Evolutionary conservation across 495 filamentous ascomycete genomes (phyloP).

Genomic region (Rostrohypoxylon terebratum): DNA sequence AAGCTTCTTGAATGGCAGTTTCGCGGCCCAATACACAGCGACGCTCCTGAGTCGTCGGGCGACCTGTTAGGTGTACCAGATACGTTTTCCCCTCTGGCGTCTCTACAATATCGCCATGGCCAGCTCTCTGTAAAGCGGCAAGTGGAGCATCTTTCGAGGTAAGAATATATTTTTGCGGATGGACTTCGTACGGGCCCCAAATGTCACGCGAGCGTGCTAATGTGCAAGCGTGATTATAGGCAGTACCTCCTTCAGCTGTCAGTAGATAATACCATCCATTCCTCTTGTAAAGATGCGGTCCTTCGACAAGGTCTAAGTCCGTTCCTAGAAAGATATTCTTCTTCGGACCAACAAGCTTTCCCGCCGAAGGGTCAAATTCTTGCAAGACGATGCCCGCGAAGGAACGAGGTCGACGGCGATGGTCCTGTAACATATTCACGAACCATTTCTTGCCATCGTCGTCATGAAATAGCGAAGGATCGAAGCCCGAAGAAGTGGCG

Average conservation of each 20-base stretch:
- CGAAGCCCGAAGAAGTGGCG: slow-evolving; percentile 66
- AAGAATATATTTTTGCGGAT: slow-evolving; percentile 61
- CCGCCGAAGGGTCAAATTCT: slow-evolving; percentile 58
- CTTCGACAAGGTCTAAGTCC: slow-evolving; percentile 67
- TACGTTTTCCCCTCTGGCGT: slow-evolving; percentile 68
- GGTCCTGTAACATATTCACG: slow-evolving; percentile 66
- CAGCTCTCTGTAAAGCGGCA: slow-evolving; percentile 64
- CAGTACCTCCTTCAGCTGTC: slow-evolving; percentile 73
- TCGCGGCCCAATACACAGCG: slow-evolving; percentile 68
- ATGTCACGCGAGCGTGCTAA: slow-evolving; percentile 65
- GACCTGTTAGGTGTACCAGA: slow-evolving; percentile 65
- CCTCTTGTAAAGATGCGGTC: slow-evolving; percentile 69
- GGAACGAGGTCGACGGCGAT: slow-evolving; percentile 58
- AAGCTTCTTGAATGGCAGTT: slow-evolving; percentile 66
- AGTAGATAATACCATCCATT: slow-evolving; percentile 69
- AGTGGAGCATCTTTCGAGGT: slow-evolving; percentile 59
- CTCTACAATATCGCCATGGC: slow-evolving; percentile 70
- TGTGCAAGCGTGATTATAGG: slow-evolving; percentile 65
- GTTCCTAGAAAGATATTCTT: slow-evolving; percentile 68
- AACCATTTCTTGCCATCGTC: slow-evolving; percentile 67
- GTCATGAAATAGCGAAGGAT: slow-evolving; percentile 70
- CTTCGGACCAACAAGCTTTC: slow-evolving; percentile 59
- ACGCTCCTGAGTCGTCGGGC: slow-evolving; percentile 64
- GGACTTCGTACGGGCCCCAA: slow-evolving; percentile 69
- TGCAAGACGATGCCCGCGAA: slow-evolving; percentile 64